Conservation (phyloP, 352 stramenopile genomes). For the Phytophthora cactorum region DNA sequence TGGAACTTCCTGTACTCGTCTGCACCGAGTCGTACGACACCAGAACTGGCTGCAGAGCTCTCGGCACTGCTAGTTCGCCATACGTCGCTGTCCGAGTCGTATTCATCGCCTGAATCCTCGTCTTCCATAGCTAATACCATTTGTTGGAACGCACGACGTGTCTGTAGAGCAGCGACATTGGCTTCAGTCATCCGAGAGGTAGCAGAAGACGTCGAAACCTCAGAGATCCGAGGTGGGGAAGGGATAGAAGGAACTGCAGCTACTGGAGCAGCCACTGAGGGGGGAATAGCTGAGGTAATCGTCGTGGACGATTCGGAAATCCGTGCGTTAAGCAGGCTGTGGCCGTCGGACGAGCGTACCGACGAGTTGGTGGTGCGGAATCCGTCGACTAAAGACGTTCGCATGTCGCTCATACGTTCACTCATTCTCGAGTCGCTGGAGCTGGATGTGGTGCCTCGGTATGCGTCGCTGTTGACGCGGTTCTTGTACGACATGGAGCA, state of each 20-base stretch:
- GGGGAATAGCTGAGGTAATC: constrained; percentile 20
- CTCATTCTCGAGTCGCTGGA: constrained; percentile 32
- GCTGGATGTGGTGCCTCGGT: constrained; percentile 30
- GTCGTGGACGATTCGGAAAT: constrained; percentile 40
- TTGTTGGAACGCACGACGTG: constrained; percentile 81
- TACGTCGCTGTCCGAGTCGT: constrained; percentile 61
- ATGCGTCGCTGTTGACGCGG: constrained; percentile 48
- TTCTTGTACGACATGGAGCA: constrained; percentile 92
- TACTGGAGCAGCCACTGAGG: not conserved
- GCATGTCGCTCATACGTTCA: constrained; percentile 42
- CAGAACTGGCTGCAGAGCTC: constrained; percentile 33
- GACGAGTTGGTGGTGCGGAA: constrained; percentile 37
- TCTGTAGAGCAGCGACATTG: constrained; percentile 76
- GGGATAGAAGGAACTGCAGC: not conserved
- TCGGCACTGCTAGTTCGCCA: constrained; percentile 22
- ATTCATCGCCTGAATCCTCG: constrained; percentile 66
- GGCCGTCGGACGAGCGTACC: constrained; percentile 25
- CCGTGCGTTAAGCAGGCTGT: constrained; percentile 34
- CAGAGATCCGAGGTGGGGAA: constrained; percentile 11
- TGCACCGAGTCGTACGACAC: constrained; percentile 58
- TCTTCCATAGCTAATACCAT: constrained; percentile 87
- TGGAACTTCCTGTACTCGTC: constrained; percentile 89
- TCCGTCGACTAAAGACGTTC: constrained; percentile 34
- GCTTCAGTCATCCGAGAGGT: constrained; percentile 60
- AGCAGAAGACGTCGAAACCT: constrained; percentile 11